Evolutionary conservation across 176 grass and related monocot genomes (phyloP).

Genomic region (Aegilops tauschii): DNA sequence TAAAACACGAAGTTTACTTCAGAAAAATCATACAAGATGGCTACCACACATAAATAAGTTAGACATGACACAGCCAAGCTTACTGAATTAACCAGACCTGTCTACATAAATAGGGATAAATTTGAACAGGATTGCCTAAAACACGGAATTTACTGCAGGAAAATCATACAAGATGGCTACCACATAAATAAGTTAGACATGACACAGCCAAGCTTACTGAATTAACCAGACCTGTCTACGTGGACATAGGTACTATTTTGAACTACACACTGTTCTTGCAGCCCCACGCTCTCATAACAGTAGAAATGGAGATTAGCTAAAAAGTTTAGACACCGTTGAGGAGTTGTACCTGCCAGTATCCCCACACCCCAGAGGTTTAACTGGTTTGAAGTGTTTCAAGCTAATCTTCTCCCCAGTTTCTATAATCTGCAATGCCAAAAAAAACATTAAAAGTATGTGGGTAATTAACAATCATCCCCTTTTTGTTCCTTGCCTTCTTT

Average conservation of each 20-base stretch:
- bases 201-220: background rate
- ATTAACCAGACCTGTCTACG: background rate
- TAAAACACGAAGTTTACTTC: background rate
- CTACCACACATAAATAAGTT: background rate
- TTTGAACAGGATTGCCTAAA: background rate
- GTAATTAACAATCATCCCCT: background rate
- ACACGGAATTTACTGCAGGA: background rate
- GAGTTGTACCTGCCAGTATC: slow-evolving; percentile 88
- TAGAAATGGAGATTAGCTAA: background rate
- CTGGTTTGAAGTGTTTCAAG: slow-evolving; percentile 87
- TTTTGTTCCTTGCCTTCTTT: background rate
- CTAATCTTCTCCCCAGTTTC: slow-evolving; percentile 66
- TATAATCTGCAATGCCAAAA: slow-evolving; percentile 47
- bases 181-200: background rate
- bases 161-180: slow-evolving; percentile 6
- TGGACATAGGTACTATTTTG: background rate
- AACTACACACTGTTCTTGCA: slow-evolving; percentile 11
- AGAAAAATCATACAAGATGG: slow-evolving; percentile 14
- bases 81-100: background rate
- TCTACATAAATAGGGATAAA: background rate
- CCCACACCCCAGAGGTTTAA: slow-evolving; percentile 88
- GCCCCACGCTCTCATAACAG: background rate
- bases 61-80: background rate
- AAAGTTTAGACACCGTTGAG: slow-evolving; percentile 7
- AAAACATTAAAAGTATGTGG: background rate